Evolutionary conservation across 345 rosid species (phyloP), one percentile per base, ranked within the genome.

Genomic region (Kernera saxatilis): DNA sequence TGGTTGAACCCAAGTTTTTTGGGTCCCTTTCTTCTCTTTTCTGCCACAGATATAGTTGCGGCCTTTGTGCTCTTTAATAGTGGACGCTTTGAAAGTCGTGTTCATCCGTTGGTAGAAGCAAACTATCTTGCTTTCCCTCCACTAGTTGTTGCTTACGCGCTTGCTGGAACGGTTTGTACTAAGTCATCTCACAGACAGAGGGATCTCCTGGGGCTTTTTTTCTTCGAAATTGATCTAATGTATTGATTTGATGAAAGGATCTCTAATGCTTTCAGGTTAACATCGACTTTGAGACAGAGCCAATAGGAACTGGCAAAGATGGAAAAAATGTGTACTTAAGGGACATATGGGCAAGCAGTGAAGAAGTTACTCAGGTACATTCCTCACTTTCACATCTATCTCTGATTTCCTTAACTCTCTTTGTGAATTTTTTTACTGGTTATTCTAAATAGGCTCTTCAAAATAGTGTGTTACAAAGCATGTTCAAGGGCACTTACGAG

Each of bases 131-230:
- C n/a, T n/a, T n/a, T n/a, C n/a, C n/a, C n/a, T 29, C 91, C 88
- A 27, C 61, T 82, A 67, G 95, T 84, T 69, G 89, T 88, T 67
- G 91, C 88, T n/a, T 88, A 86, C 71, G 86, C 91, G 51, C 89
- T 88, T 68, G 86, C 89, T 54, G 89, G 91, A 77, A 86, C 87
- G 19, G 52, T 43, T 14, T 22, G 52, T 22, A 45, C n/a, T n/a
- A n/a, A n/a, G n/a, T 45, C 7, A 9, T 17, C 50, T 45, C 25
- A 45, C 10, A 4, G 5, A 15, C 6, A 3, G 13, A 45, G 12
- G 5, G 12, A 19, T 45, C 3, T 15, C 30, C 11, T 60, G 23
- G n/a, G 3, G 19, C 9, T 4, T 30, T 4, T 30, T 4, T 6
- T 15, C 4, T 45, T n/a, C 7, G 45, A 40, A 40, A 14, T n/a